A percentile compares a stretch with the other conserved stretches of the same genome.
Conservation (phyloP, 1,284 basidiomycete genomes). For the Cutaneotrichosporon dermatis region DNA sequence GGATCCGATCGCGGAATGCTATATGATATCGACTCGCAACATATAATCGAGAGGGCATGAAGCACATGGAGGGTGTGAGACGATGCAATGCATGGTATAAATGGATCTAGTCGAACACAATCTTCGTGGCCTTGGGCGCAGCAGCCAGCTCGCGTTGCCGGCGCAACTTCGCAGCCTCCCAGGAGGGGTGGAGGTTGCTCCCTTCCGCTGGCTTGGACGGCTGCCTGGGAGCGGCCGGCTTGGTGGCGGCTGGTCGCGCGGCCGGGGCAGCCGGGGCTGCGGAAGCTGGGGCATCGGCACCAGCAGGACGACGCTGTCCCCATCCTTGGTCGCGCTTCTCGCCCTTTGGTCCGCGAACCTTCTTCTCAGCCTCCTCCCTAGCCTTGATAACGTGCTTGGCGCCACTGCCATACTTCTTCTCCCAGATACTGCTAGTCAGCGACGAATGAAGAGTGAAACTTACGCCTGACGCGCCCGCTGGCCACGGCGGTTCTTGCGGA, state of each 20-base stretch:
- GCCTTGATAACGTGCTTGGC: slow-evolving; percentile 84
- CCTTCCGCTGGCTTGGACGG: not conserved
- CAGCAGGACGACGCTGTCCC: slow-evolving; percentile 14
- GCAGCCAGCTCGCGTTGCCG: slow-evolving; percentile 55
- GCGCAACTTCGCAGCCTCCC: slow-evolving; percentile 80
- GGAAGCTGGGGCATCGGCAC: not conserved
- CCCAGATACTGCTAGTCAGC: slow-evolving; percentile 72
- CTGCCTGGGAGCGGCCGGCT: too few relatives aligned
- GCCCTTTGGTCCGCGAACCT: slow-evolving; percentile 9
- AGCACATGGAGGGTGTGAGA: not conserved
- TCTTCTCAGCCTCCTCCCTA: slow-evolving; percentile 31
- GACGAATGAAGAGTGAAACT: slow-evolving; percentile 48
- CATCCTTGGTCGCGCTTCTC: slow-evolving; percentile 16
- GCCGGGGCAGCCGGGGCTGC: not conserved
- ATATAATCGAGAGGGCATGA: too few relatives aligned
- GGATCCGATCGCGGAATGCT: too few relatives aligned
- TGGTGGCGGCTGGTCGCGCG: not conserved
- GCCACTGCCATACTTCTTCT: slow-evolving; percentile 86
- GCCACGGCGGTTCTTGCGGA: slow-evolving; percentile 82
- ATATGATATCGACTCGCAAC: too few relatives aligned
- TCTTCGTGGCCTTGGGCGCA: slow-evolving; percentile 52
- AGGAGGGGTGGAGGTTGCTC: slow-evolving; percentile 70
- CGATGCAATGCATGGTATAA: not conserved
- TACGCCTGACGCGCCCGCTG: slow-evolving; percentile 86
- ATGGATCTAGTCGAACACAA: slow-evolving; percentile 50